phyloP scores from a whole-genome alignment of 179 eudicot genomes.

The Amaranthus tricolor region DNA sequence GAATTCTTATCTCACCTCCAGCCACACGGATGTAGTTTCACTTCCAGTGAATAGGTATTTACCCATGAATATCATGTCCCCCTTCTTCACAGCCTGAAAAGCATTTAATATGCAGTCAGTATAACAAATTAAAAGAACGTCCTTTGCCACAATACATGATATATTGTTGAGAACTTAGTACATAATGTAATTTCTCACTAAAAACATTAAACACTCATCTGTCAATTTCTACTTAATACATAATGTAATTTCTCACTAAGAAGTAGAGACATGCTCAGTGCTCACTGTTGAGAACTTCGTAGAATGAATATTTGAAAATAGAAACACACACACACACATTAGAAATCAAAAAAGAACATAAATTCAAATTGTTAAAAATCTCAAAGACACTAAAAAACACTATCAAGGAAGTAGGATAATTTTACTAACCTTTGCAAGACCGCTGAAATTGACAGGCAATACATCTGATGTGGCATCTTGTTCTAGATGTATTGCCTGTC shows the following conservation, averaged over 20 bases:
- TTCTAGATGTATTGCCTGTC: conserved; percentile 69
- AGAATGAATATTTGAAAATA: too few relatives aligned
- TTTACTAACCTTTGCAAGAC: conserved; percentile 43
- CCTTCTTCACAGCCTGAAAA: conserved; percentile 85
- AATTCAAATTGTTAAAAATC: neutral
- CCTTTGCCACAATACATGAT: too few relatives aligned
- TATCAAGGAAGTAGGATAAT: neutral
- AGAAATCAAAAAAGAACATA: too few relatives aligned
- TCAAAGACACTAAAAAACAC: neutral
- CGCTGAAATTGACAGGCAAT: conserved; percentile 43
- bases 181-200: too few relatives aligned
- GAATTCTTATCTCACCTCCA: conserved; percentile 61
- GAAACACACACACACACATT: too few relatives aligned
- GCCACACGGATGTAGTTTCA: conserved; percentile 99
- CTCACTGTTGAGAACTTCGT: too few relatives aligned
- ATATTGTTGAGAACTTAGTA: too few relatives aligned
- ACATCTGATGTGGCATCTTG: conserved; percentile 45
- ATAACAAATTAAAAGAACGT: neutral
- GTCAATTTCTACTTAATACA: too few relatives aligned
- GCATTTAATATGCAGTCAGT: conserved; percentile 15
- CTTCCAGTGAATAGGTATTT: conserved; percentile 97
- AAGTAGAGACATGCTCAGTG: too few relatives aligned
- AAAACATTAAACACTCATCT: too few relatives aligned
- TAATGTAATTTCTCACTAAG: too few relatives aligned
- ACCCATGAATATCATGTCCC: conserved; percentile 94